phyloP scores from a whole-genome alignment of 2,329 filamentous ascomycete genomes.

The Colletotrichum zoysiae region DNA sequence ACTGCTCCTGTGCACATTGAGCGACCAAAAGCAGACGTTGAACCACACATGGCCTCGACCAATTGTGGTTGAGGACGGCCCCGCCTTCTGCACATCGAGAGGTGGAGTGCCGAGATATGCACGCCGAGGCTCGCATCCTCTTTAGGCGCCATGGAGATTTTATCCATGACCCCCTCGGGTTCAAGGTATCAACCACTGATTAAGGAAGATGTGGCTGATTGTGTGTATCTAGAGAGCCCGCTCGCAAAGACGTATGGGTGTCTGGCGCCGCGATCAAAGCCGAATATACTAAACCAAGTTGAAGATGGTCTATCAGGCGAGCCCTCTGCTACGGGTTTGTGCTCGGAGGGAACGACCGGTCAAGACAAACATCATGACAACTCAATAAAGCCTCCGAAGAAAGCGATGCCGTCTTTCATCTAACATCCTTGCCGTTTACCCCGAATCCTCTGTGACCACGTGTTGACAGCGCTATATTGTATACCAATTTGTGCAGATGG shows the following conservation, averaged over 20 bases:
- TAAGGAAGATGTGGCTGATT: neutral
- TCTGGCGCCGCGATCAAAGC: neutral
- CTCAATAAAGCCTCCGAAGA: too few relatives aligned
- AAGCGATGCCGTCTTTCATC: neutral
- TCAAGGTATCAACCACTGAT: neutral
- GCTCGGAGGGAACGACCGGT: accelerated
- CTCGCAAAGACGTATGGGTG: neutral
- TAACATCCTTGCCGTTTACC: neutral
- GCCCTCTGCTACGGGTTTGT: neutral
- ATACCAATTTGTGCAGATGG: neutral
- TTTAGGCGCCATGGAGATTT: neutral
- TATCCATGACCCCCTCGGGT: neutral
- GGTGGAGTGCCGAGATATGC: slow-evolving; percentile 33
- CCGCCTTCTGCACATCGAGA: neutral
- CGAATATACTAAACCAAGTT: neutral
- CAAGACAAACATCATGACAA: neutral
- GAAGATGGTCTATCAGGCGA: too few relatives aligned
- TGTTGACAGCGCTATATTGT: neutral
- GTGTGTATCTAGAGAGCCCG: neutral
- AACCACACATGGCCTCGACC: neutral
- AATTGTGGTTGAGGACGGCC: slow-evolving; percentile 15
- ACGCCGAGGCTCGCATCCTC: neutral
- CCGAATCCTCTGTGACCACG: neutral
- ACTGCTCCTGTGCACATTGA: neutral
- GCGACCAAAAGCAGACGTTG: neutral